Conservation (phyloP, 768 basidiomycete genomes). For the Lactarius hengduanensis region DNA sequence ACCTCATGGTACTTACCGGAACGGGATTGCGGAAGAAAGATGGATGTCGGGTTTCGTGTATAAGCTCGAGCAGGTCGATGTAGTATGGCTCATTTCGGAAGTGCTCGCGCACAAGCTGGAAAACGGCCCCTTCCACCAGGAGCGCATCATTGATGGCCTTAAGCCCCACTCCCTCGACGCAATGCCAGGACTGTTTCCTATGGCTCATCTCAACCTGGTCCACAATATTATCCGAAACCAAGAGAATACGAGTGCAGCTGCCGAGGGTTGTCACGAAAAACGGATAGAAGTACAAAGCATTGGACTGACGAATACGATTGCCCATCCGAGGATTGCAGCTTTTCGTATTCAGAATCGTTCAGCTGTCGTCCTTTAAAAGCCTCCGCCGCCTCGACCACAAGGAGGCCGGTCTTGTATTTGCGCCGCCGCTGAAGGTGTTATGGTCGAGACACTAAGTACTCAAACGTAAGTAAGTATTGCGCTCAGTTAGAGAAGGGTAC, state of each 20-base stretch:
- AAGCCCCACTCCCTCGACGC: constrained; percentile 61
- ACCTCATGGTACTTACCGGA: not conserved
- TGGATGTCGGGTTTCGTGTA: constrained; percentile 65
- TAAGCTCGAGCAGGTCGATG: constrained; percentile 84
- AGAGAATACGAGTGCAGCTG: constrained; percentile 97
- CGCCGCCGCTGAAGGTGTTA: constrained; percentile 92
- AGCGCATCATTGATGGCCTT: constrained; percentile 95
- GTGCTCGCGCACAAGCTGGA: constrained; percentile 81
- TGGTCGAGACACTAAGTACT: constrained; percentile 71
- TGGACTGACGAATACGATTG: constrained; percentile 81
- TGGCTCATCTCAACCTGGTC: constrained; percentile 89
- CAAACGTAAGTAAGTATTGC: constrained; percentile 24
- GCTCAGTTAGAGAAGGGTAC: not conserved
- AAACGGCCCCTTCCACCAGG: constrained; percentile 94
- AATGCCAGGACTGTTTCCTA: constrained; percentile 94
- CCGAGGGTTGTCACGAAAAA: not conserved
- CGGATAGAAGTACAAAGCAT: not conserved
- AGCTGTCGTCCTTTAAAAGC: constrained; percentile 72
- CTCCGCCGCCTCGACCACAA: constrained; percentile 89
- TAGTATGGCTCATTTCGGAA: constrained; percentile 82
- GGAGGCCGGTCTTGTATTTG: constrained; percentile 93
- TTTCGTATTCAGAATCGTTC: constrained; percentile 83
- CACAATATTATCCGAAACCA: constrained; percentile 97
- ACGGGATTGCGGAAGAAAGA: constrained; percentile 23
- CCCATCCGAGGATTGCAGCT: constrained; percentile 90